These are phyloP conservation scores for Botrytis galanthina DNA, from an alignment of 2,329 filamentous ascomycete genomes.

Conservation along the genomic window DNA sequence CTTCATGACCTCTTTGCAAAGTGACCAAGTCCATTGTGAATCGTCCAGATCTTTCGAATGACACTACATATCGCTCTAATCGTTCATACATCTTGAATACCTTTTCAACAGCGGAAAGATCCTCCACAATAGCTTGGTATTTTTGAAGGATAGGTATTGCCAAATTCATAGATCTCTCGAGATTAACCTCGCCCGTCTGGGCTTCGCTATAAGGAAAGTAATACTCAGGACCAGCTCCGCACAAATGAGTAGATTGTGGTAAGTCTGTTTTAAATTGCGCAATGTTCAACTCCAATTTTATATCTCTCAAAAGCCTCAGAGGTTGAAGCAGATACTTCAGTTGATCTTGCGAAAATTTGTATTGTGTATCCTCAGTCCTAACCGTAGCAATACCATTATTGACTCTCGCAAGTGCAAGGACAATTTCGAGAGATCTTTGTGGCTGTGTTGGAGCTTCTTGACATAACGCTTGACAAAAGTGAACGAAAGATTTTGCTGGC, in stretches of 20 bases:
- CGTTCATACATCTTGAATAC: conserved; percentile 10
- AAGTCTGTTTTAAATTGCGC: background rate
- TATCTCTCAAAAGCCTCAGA: conserved; percentile 4
- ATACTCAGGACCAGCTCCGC: background rate
- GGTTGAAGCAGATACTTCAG: conserved; percentile 7
- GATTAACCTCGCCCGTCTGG: background rate
- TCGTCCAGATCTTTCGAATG: conserved; percentile 1
- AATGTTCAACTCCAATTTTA: background rate
- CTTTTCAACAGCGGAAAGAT: conserved; percentile 9
- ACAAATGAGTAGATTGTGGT: background rate
- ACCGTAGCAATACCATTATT: background rate
- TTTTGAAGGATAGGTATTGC: background rate
- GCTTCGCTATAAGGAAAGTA: conserved; percentile 12
- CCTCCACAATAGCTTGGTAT: background rate
- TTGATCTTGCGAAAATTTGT: conserved; percentile 1
- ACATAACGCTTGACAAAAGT: conserved; percentile 18
- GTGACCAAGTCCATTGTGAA: background rate
- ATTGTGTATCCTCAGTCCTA: background rate
- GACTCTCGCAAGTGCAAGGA: conserved; percentile 3
- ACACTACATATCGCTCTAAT: background rate
- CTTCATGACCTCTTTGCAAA: background rate
- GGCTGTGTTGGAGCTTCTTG: background rate
- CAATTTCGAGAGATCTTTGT: conserved; percentile 9
- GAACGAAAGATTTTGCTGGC: conserved; percentile 18
- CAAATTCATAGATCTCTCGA: conserved; percentile 1